A percentile compares a stretch with the other conserved stretches of the same genome.
Conservation (phyloP, 441 rosid genomes). For the Populus trichocarpa region DNA sequence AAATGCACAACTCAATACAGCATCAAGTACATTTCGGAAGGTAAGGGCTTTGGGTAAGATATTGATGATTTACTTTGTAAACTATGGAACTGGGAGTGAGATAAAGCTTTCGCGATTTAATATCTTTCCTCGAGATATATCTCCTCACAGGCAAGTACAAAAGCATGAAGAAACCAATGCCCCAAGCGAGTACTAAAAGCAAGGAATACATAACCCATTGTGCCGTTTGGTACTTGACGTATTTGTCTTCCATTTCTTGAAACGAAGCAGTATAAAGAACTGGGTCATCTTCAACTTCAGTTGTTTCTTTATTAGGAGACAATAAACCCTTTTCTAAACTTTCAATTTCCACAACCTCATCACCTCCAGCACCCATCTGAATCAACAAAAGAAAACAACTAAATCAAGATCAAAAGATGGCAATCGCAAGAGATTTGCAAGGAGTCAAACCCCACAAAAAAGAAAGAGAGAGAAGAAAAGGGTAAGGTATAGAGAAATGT, state of each 20-base stretch:
- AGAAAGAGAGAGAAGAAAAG: neutral
- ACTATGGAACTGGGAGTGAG: conserved; percentile 62
- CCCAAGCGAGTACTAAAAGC: conserved; percentile 60
- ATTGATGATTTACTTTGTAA: conserved; percentile 43
- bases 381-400: neutral
- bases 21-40: conserved; percentile 1
- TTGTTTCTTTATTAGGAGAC: conserved; percentile 18
- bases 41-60: neutral
- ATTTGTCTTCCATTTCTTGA: conserved; percentile 52
- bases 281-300: conserved; percentile 34
- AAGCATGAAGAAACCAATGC: conserved; percentile 66
- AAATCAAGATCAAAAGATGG: neutral
- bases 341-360: conserved; percentile 55
- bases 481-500: neutral
- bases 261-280: conserved; percentile 55
- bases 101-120: conserved; percentile 60
- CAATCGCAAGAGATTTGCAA: neutral
- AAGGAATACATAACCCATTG: conserved; percentile 61
- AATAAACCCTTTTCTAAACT: conserved; percentile 52
- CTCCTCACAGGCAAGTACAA: conserved; percentile 60
- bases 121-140: conserved; percentile 52
- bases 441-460: neutral
- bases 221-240: conserved; percentile 49
- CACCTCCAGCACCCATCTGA: conserved; percentile 43
- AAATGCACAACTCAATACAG: neutral